phyloP scores from a whole-genome alignment of 495 filamentous ascomycete genomes.

The Thermothielavioides terrestris region DNA sequence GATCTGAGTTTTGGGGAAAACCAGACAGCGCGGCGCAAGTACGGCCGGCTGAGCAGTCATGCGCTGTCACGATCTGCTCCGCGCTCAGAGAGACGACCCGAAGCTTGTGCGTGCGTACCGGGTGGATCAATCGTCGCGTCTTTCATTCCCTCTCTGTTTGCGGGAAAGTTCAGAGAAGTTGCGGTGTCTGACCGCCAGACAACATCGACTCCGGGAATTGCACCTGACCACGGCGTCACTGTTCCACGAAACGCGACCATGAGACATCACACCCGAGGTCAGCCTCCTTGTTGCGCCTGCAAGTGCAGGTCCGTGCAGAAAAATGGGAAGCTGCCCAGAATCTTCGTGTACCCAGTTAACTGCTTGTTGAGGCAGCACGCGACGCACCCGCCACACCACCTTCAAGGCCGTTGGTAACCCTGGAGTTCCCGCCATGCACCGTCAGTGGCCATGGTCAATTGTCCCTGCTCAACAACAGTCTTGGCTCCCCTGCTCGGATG shows the following conservation, averaged over 20 bases:
- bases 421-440: no score
- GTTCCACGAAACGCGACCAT: constrained; percentile 1
- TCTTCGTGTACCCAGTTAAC: no score
- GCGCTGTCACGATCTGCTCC: neutral
- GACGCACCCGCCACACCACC: neutral
- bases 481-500: no score
- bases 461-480: neutral
- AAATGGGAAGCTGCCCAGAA: no score
- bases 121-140: neutral
- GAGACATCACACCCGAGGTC: neutral
- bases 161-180: neutral
- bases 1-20: neutral
- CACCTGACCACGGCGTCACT: constrained; percentile 1
- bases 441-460: no score
- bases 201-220: neutral
- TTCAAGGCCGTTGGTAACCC: no score
- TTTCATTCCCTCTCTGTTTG: neutral
- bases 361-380: no score
- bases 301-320: neutral
- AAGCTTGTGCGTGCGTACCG: neutral
- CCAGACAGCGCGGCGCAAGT: no score
- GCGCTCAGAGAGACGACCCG: neutral
- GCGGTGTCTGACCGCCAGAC: constrained; percentile 4
- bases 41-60: neutral
- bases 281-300: constrained; percentile 1